Conservation (phyloP, 805 yeast species). For the Wickerhamiella hasegawae region DNA sequence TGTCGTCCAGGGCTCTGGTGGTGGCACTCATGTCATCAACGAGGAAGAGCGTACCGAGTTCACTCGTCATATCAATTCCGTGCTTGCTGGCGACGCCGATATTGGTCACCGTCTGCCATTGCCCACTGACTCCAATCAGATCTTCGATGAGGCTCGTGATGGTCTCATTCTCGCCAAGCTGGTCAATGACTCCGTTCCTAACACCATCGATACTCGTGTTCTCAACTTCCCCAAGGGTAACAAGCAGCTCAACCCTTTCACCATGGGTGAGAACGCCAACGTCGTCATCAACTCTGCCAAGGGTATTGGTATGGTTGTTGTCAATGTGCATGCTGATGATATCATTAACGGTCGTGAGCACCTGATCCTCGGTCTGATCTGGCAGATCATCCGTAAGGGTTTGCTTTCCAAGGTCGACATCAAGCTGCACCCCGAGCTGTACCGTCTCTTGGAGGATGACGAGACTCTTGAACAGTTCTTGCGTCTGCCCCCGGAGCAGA, state of each 20-base stretch:
- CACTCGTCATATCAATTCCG: slow-evolving; percentile 89
- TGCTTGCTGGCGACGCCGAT: slow-evolving; percentile 74
- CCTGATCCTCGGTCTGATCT: slow-evolving; percentile 81
- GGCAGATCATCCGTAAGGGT: slow-evolving; percentile 98
- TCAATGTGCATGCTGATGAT: slow-evolving; percentile 94
- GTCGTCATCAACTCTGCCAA: slow-evolving; percentile 96
- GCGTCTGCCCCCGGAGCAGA: slow-evolving; percentile 95
- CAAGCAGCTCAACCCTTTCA: slow-evolving; percentile 77
- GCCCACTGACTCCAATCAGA: slow-evolving; percentile 85
- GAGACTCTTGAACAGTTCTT: slow-evolving; percentile 94
- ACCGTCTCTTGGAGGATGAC: slow-evolving; percentile 86
- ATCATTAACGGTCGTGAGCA: slow-evolving; percentile 95
- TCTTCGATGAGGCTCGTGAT: slow-evolving; percentile 92
- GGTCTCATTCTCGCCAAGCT: slow-evolving; percentile 85
- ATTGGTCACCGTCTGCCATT: slow-evolving; percentile 77
- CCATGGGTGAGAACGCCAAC: slow-evolving; percentile 92
- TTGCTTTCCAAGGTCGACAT: slow-evolving; percentile 88
- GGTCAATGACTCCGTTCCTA: slow-evolving; percentile 95
- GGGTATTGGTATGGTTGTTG: slow-evolving; percentile 97
- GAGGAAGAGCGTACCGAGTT: slow-evolving; percentile 94
- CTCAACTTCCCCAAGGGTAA: slow-evolving; percentile 73
- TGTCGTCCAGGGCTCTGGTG: slow-evolving; percentile 72
- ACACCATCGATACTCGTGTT: slow-evolving; percentile 95
- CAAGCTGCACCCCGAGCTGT: slow-evolving; percentile 89
- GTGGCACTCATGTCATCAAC: slow-evolving; percentile 88